Evolutionary conservation across 2,329 filamentous ascomycete genomes (phyloP).

Genomic region (Colletotrichum sp.): DNA sequence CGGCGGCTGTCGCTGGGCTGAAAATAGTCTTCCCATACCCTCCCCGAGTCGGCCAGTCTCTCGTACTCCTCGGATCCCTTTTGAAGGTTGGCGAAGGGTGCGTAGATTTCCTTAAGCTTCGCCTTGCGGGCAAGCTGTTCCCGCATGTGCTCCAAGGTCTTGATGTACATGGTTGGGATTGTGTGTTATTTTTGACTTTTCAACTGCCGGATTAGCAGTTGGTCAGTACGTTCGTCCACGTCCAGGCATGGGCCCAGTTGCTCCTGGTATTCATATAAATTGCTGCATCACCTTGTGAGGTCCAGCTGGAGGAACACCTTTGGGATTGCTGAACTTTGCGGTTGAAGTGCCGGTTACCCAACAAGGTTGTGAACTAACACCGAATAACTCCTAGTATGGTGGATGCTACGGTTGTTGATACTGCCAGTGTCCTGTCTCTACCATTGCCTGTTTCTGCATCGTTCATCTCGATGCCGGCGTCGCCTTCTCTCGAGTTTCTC

Average conservation of each 20-base stretch:
- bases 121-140: background rate
- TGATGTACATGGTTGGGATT: background rate
- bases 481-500: background rate
- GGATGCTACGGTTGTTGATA: background rate
- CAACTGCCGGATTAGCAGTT: background rate
- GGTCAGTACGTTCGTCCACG: background rate
- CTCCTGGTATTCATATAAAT: background rate
- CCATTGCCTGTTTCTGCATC: background rate
- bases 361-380: background rate
- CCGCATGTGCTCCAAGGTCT: background rate
- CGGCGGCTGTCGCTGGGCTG: conserved; percentile 15
- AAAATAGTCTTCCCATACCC: conserved; percentile 27
- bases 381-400: background rate
- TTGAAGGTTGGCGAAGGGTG: background rate
- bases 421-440: background rate
- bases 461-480: background rate
- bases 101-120: conserved; percentile 13
- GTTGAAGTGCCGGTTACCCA: background rate
- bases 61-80: conserved; percentile 22
- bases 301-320: background rate
- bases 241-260: background rate
- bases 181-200: background rate
- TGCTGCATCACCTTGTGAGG: background rate
- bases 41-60: conserved; percentile 23
- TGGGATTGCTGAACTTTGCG: background rate